A percentile compares a stretch with the other conserved stretches of the same genome.
Conservation (phyloP, 495 filamentous ascomycete genomes). For the Amniculicola lignicola region DNA sequence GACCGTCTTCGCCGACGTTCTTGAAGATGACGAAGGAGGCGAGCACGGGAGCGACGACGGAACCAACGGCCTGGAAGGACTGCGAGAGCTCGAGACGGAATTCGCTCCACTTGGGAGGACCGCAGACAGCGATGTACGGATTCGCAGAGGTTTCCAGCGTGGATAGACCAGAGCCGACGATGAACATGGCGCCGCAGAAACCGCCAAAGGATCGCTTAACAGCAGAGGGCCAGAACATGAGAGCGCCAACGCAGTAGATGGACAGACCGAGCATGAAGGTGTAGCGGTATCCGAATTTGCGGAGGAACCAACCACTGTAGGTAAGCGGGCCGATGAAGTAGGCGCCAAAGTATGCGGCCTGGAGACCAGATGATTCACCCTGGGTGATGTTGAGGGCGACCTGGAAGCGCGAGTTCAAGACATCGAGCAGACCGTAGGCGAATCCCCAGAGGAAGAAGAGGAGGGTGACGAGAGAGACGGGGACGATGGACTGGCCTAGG, state of each 20-base stretch:
- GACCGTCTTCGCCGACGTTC: slow-evolving; percentile 49
- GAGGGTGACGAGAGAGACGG: slow-evolving; percentile 37
- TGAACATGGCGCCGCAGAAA: slow-evolving; percentile 67
- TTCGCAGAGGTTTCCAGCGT: slow-evolving; percentile 73
- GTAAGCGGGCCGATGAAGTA: slow-evolving; percentile 66
- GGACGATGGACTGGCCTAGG: slow-evolving; percentile 40
- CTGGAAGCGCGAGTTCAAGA: slow-evolving; percentile 56
- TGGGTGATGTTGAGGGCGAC: slow-evolving; percentile 47
- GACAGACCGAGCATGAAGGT: slow-evolving; percentile 59
- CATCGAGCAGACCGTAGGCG: slow-evolving; percentile 54
- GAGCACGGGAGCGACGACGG: slow-evolving; percentile 61
- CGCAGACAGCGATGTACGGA: slow-evolving; percentile 67
- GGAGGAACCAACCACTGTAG: slow-evolving; percentile 62
- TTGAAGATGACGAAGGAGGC: slow-evolving; percentile 67
- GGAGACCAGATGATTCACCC: slow-evolving; percentile 46
- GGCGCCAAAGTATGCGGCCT: slow-evolving; percentile 53
- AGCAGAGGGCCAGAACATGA: slow-evolving; percentile 61
- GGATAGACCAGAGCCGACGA: slow-evolving; percentile 66
- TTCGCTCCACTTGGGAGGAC: slow-evolving; percentile 64
- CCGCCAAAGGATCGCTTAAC: slow-evolving; percentile 63
- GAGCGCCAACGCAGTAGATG: slow-evolving; percentile 60
- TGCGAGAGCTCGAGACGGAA: slow-evolving; percentile 68
- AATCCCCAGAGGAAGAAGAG: slow-evolving; percentile 50
- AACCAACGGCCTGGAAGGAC: slow-evolving; percentile 65
- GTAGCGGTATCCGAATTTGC: slow-evolving; percentile 60